Percentiles rank a stretch among this genome's conserved stretches.
Conservation (phyloP, 371 early-diverging fungal genomes). For the Mortierella sp. region DNA sequence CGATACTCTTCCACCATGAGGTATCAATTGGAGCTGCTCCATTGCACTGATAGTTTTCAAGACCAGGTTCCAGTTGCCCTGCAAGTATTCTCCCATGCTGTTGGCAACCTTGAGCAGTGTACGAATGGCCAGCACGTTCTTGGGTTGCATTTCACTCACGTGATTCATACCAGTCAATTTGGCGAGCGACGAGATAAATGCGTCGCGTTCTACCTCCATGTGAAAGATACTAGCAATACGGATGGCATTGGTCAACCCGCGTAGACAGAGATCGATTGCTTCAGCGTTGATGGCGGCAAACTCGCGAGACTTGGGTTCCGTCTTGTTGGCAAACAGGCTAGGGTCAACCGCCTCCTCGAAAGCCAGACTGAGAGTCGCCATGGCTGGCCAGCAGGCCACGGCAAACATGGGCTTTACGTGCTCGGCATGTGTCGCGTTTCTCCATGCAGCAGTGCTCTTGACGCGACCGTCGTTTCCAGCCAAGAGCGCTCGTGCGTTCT, state of each 20-base stretch:
- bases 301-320: slow-evolving; percentile 49
- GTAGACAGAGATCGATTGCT: slow-evolving; percentile 60
- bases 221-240: slow-evolving; percentile 72
- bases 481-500: slow-evolving; percentile 56
- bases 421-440: slow-evolving; percentile 71
- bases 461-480: slow-evolving; percentile 51
- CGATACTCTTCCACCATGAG: slow-evolving; percentile 52
- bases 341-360: slow-evolving; percentile 74
- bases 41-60: slow-evolving; percentile 70
- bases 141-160: slow-evolving; percentile 68
- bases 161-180: slow-evolving; percentile 71
- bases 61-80: slow-evolving; percentile 74
- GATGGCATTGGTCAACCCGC: slow-evolving; percentile 70
- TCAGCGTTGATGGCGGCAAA: slow-evolving; percentile 56
- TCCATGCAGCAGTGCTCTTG: slow-evolving; percentile 53
- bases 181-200: slow-evolving; percentile 73
- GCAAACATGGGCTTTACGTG: slow-evolving; percentile 81
- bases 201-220: slow-evolving; percentile 74
- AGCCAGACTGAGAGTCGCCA: slow-evolving; percentile 69
- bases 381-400: slow-evolving; percentile 75
- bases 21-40: slow-evolving; percentile 61
- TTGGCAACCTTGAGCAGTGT: slow-evolving; percentile 69
- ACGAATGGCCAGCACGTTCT: slow-evolving; percentile 74
- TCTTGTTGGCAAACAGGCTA: slow-evolving; percentile 55
- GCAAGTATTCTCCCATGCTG: slow-evolving; percentile 67